These are phyloP conservation scores for Phaffia tasmanica DNA, from an alignment of 768 basidiomycete species.

Conservation along the genomic window DNA sequence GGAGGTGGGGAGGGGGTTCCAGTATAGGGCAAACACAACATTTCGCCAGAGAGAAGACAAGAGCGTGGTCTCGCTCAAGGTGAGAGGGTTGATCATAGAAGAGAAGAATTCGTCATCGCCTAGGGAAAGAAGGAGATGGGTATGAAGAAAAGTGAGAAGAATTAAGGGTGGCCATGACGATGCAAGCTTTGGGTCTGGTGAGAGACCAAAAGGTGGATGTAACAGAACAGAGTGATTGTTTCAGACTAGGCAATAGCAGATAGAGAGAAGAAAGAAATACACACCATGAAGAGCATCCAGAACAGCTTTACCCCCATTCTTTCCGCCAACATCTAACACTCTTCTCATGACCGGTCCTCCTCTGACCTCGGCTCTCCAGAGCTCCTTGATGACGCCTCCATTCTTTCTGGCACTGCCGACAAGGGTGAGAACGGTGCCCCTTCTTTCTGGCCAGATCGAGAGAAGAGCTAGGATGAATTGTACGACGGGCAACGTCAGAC, in stretches of 20 bases:
- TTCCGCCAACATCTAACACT: slow-evolving; percentile 4
- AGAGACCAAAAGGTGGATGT: slow-evolving; percentile 7
- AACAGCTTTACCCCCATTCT: slow-evolving; percentile 11
- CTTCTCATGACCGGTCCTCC: slow-evolving; percentile 29
- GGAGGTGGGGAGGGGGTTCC: slow-evolving; percentile 46
- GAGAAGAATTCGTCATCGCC: slow-evolving; percentile 96
- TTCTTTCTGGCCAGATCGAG: slow-evolving; percentile 51
- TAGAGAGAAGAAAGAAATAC: slow-evolving; percentile 3
- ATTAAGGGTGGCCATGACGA: slow-evolving; percentile 58
- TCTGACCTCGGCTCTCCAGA: slow-evolving; percentile 51
- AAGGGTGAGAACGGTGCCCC: slow-evolving; percentile 50
- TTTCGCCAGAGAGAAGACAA: slow-evolving; percentile 72
- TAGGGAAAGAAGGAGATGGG: slow-evolving; percentile 74
- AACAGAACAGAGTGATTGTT: slow-evolving; percentile 3
- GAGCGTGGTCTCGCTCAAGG: slow-evolving; percentile 63
- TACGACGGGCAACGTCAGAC: slow-evolving; percentile 40
- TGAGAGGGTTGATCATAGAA: slow-evolving; percentile 54
- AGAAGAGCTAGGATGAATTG: slow-evolving; percentile 52
- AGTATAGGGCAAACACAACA: slow-evolving; percentile 69
- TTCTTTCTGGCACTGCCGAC: slow-evolving; percentile 44
- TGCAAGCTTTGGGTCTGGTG: slow-evolving; percentile 43
- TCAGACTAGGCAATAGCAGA: background rate
- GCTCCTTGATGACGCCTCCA: slow-evolving; percentile 54
- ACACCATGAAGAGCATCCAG: slow-evolving; percentile 10
- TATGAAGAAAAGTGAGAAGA: slow-evolving; percentile 68